Conservation (phyloP, 441 rosid species). For the Croton setiger region DNA sequence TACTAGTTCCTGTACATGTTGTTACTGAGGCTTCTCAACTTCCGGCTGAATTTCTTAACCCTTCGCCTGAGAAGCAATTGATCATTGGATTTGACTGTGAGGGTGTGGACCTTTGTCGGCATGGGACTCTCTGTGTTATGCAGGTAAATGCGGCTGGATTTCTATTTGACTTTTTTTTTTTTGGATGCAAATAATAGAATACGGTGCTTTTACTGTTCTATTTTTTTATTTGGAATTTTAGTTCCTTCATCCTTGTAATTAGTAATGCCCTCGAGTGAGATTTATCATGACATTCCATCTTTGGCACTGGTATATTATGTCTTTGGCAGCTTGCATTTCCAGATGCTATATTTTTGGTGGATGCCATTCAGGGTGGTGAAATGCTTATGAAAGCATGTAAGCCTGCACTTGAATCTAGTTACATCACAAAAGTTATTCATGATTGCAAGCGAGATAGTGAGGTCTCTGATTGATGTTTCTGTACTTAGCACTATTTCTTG, state of each 20-base stretch:
- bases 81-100: constrained; percentile 92
- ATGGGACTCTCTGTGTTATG: constrained; percentile 85
- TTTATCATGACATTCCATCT: not conserved
- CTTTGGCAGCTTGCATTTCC: constrained; percentile 86
- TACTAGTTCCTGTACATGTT: constrained; percentile 55
- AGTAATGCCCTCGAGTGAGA: not conserved
- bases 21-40: constrained; percentile 74
- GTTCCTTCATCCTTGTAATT: not conserved
- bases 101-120: constrained; percentile 81
- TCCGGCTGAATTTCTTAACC: constrained; percentile 72
- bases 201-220: not conserved
- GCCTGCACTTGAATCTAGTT: constrained; percentile 92
- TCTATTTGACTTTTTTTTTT: not conserved
- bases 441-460: constrained; percentile 99
- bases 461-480: constrained; percentile 49
- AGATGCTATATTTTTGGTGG: constrained; percentile 84
- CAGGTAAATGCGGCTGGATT: constrained; percentile 44
- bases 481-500: constrained; percentile 18
- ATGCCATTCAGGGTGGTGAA: constrained; percentile 74
- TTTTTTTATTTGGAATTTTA: not conserved
- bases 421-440: constrained; percentile 90
- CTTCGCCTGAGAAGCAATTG: constrained; percentile 53
- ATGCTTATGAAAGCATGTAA: constrained; percentile 74
- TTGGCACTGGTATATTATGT: not conserved
- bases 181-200: not conserved